A percentile compares a stretch with the other conserved stretches of the same genome.
phyloP scores from a whole-genome alignment of 305 asterid species.

The Fraxinus nigra region DNA sequence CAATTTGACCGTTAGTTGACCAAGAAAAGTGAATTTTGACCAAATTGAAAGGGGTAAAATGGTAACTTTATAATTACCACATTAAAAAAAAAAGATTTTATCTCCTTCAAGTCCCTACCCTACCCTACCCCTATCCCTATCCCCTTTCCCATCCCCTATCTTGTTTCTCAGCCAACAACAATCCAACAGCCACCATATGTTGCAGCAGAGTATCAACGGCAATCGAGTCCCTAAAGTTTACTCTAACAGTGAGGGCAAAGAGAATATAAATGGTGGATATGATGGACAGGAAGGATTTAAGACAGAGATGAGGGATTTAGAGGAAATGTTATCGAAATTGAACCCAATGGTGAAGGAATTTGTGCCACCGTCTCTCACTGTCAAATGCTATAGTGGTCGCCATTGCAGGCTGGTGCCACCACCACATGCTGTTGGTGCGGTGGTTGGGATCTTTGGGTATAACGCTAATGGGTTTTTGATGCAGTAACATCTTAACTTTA shows the following conservation, averaged over 20 bases:
- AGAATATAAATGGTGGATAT: neutral
- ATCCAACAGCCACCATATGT: neutral
- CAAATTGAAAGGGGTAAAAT: neutral
- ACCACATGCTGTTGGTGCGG: neutral
- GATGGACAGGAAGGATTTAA: neutral
- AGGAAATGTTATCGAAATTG: neutral
- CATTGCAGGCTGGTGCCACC: neutral
- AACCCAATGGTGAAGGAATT: neutral
- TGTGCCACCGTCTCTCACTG: neutral
- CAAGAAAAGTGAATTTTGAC: neutral
- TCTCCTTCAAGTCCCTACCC: neutral
- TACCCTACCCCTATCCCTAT: neutral
- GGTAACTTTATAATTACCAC: neutral
- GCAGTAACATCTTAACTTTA: neutral
- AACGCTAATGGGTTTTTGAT: neutral
- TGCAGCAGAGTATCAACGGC: neutral
- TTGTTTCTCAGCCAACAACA: neutral
- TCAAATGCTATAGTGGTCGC: neutral
- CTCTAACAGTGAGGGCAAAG: neutral
- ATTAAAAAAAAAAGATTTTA: no score
- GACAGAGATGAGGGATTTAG: neutral
- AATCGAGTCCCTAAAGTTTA: neutral
- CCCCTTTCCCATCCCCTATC: neutral
- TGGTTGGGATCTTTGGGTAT: neutral
- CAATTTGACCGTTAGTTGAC: neutral